phyloP scores from a whole-genome alignment of 164 flowering plant genomes.

The Sedum album region DNA sequence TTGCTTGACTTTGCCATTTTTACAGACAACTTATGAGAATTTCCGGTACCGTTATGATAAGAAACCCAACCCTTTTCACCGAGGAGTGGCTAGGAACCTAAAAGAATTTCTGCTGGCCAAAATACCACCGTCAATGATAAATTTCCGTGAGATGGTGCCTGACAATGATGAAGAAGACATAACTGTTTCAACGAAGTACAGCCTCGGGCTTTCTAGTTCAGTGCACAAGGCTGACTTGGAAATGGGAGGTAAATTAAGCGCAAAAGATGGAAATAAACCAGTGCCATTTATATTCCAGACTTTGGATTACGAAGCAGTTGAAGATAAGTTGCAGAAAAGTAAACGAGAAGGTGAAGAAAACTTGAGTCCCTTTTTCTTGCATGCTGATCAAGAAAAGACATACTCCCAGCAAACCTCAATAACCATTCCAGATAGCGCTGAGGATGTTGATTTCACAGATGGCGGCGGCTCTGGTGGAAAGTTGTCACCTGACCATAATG shows the following conservation, averaged over 20 bases:
- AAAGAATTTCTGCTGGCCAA: slow-evolving; percentile 39
- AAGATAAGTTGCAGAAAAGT: neutral
- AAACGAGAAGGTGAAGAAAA: slow-evolving; percentile 2
- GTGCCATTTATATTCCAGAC: neutral
- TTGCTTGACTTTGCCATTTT: neutral
- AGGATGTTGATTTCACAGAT: neutral
- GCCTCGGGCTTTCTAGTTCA: neutral
- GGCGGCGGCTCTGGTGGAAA: neutral
- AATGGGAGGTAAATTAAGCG: neutral
- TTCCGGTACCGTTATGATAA: slow-evolving; percentile 86
- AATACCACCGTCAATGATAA: slow-evolving; percentile 53
- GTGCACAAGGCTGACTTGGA: neutral
- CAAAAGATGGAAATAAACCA: neutral
- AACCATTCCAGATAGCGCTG: neutral
- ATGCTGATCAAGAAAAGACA: neutral
- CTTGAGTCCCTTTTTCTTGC: neutral
- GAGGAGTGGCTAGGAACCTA: slow-evolving; percentile 42
- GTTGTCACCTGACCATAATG: neutral
- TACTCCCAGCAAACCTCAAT: slow-evolving; percentile 1
- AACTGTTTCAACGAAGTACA: neutral
- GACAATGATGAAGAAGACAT: slow-evolving; percentile 28
- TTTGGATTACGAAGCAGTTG: neutral
- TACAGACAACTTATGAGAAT: slow-evolving; percentile 92
- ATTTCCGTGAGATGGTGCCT: slow-evolving; percentile 46
- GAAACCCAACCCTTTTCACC: slow-evolving; percentile 66